Base-by-base conservation (phyloP, 192 early-diverging fungal species). In the Backusella macrospora region DNA sequence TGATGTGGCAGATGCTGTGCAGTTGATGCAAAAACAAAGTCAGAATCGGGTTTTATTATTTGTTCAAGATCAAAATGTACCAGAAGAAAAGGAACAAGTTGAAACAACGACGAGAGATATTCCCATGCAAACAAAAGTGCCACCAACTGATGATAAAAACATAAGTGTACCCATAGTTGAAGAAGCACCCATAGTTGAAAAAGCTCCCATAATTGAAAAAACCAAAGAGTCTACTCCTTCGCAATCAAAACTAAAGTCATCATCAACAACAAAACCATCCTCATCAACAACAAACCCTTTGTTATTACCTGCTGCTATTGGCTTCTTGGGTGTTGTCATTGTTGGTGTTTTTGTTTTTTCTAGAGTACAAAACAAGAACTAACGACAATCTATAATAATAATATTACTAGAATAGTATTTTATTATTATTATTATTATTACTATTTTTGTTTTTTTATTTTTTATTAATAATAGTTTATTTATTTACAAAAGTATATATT, bases 1-100 rank as follows among this genome's bases (percentile, higher is more conserved):
- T 4, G 96, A 98, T 73, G 78, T 99, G 70, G 78, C 86, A 15
- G 95, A 97, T 55, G 94, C 97, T 12, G 93, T 98, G 0, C 74
- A 88, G 5, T 86, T 96, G 79, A 94, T 96, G 16, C 84, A 86
- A 47, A 88, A 90, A 78, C 86, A 90, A n/a, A 92, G 90, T 15
- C 90, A 88, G 75, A 87, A 87, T 69, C 89, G 92, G 29, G 87
- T 98, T 8, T 82, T 95, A 85, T 80, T 99, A 64, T 82, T 78
- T 43, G 81, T 92, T 45, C 72, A 82, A 16, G 87, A 86, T 72
- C 23, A 44, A 29, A 68, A 68, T 29, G 6, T 8, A 18, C 40
- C 6, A 37, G 62, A 62, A 21, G 62, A 47, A 34, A 16, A 65
- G 34, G 39, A 18, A 18, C 49, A n/a, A 18, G 18, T 59, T 23